Evolutionary conservation across 1,284 basidiomycete genomes (phyloP).

Genomic region (Trichosporon inkin): DNA sequence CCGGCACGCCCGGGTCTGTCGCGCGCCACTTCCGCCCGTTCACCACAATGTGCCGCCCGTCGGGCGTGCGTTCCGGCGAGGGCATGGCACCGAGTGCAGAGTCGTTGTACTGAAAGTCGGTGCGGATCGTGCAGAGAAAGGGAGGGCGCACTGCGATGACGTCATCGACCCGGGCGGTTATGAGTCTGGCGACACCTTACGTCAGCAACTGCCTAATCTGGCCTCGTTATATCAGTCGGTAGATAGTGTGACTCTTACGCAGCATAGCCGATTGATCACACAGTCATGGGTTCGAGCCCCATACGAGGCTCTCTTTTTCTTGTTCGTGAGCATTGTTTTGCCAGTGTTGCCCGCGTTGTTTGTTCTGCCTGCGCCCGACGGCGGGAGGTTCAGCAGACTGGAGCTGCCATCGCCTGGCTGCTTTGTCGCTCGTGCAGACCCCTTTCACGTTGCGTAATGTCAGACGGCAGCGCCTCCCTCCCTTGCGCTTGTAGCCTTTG

Average conservation of each 20-base stretch:
- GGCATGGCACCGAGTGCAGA: background rate
- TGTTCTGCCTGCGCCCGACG: too few relatives aligned
- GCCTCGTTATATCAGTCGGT: slow-evolving; percentile 9
- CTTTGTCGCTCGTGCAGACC: too few relatives aligned
- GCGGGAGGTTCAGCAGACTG: too few relatives aligned
- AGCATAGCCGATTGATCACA: slow-evolving; percentile 4
- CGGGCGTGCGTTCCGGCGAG: background rate
- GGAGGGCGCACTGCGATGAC: too few relatives aligned
- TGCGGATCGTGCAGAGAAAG: too few relatives aligned
- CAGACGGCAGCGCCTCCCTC: too few relatives aligned
- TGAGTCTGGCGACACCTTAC: background rate
- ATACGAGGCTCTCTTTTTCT: slow-evolving; percentile 4
- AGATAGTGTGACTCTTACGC: slow-evolving; percentile 8
- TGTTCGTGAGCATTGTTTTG: too few relatives aligned
- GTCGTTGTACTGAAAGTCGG: too few relatives aligned
- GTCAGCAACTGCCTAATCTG: background rate
- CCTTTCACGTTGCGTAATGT: too few relatives aligned
- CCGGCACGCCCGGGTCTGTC: background rate
- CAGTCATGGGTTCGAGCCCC: slow-evolving; percentile 9
- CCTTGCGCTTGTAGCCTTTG: too few relatives aligned
- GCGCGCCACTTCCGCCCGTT: slow-evolving; percentile 6
- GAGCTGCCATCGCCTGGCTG: too few relatives aligned
- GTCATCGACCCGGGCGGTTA: background rate
- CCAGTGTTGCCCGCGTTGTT: too few relatives aligned
- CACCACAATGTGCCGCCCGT: background rate